Base-by-base conservation (phyloP, 31 red algal species). In the Asparagopsis taxiformis region DNA sequence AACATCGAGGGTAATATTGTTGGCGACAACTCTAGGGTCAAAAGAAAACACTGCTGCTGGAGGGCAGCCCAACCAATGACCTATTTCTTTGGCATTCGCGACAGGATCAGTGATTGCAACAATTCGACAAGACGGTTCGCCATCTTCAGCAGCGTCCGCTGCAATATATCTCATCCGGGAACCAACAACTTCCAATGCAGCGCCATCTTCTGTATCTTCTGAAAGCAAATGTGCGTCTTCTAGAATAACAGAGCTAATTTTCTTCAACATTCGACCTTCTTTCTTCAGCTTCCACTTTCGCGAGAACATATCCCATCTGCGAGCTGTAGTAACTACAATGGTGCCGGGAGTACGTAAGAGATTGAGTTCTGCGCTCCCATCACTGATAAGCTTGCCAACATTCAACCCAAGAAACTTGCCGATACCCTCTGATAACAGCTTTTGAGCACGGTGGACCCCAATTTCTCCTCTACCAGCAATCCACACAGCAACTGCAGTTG, bases 271-370 rank as follows among this genome's bases (percentile, higher is more conserved):
- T 44, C 74, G 62, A 30, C 77, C 48, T 57, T 74, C 80, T 63
- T 73, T 37, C 55, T 89, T 78, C 80, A 93, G 87, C 60, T 81
- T 82, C 89, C 94, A 89, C 37, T 77, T 55, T 15, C 94, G 62
- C 21, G 83, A 85, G 46, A 97, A 76, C 67, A 80, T 88, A 55
- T 97, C 94, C 94, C 94, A 97, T 26, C 52, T 49, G 33, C 74
- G 65, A 0, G 77, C 67, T 0, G 94, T 88, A 23, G 84, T 82
- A n/a, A 97, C 43, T 20, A 87, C 37, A 34, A 97, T 22, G 24
- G 74, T 60, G 19, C 93, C 93, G n/a, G 87, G 55, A 30, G 53
- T 41, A 8, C 72, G 65, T 21, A 93, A 44, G 28, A 82, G 30
- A 9, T 19, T 52, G 7, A 81, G 3, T 44, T 96, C 77, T 36